phyloP scores from a whole-genome alignment of 2,329 filamentous ascomycete genomes.

The Dactylellina sp. region DNA sequence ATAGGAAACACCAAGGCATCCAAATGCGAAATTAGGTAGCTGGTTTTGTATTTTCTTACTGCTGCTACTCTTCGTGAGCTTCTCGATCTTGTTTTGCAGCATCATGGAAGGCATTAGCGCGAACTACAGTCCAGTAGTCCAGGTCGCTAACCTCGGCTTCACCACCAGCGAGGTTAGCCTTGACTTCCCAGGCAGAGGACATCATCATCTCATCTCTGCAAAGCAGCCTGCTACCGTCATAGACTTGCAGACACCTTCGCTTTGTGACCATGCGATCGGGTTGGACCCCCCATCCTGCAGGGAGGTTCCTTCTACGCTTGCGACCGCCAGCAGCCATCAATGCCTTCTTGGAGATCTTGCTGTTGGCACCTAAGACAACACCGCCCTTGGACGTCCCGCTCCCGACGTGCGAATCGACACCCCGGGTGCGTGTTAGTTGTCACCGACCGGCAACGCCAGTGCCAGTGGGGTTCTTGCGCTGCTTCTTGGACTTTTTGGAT shows the following conservation, averaged over 20 bases:
- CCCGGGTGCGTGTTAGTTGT: conserved; percentile 56
- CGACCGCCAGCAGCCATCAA: conserved; percentile 71
- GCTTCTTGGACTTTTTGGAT: conserved; percentile 51
- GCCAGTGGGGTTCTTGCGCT: conserved; percentile 52
- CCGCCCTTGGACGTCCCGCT: conserved; percentile 62
- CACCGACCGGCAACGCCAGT: conserved; percentile 57
- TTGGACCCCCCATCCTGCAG: conserved; percentile 90
- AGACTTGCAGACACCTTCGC: conserved; percentile 94
- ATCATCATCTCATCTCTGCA: conserved; percentile 99
- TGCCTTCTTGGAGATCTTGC: conserved; percentile 53
- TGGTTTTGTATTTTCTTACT: conserved; percentile 12
- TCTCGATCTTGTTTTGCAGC: conserved; percentile 79
- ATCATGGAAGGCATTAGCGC: conserved; percentile 83
- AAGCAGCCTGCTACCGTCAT: conserved; percentile 85
- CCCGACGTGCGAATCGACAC: conserved; percentile 57
- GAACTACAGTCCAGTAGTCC: conserved; percentile 87
- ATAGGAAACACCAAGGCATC: conserved; percentile 51
- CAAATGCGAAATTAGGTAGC: conserved; percentile 30
- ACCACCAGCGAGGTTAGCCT: conserved; percentile 77
- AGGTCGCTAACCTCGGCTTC: conserved; percentile 90
- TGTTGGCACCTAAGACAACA: conserved; percentile 45
- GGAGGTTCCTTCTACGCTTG: conserved; percentile 94
- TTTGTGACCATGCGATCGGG: conserved; percentile 97
- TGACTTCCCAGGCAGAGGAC: conserved; percentile 91
- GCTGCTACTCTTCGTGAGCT: conserved; percentile 37